Conservation (phyloP, 352 stramenopile species). For the Globisporangium nagaii region DNA sequence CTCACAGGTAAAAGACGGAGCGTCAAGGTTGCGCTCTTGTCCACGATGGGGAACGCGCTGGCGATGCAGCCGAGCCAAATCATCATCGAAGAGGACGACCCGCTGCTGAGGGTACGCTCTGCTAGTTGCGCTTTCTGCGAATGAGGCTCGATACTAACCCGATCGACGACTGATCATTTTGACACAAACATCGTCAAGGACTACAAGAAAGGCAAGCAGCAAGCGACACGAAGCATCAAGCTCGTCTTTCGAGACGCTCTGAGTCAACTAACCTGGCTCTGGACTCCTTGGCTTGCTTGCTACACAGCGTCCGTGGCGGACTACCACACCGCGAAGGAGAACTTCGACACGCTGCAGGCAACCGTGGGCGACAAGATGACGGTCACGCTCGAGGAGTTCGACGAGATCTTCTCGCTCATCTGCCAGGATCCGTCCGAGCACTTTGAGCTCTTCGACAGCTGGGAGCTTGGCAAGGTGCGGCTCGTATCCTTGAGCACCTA, state of each 20-base stretch:
- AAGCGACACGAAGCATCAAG: no score
- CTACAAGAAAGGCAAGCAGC: slow-evolving; percentile 21
- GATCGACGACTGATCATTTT: neutral
- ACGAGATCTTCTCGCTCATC: slow-evolving; percentile 74
- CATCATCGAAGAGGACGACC: slow-evolving; percentile 43
- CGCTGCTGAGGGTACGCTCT: slow-evolving; percentile 27
- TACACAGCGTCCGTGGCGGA: slow-evolving; percentile 28
- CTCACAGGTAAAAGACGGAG: neutral
- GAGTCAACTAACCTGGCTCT: neutral
- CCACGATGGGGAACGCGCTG: slow-evolving; percentile 41
- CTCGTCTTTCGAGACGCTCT: no score
- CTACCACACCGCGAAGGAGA: slow-evolving; percentile 45
- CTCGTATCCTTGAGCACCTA: no score
- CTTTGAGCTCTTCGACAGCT: slow-evolving; percentile 66
- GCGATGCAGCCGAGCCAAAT: slow-evolving; percentile 24
- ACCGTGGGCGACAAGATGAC: slow-evolving; percentile 75
- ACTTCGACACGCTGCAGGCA: slow-evolving; percentile 57
- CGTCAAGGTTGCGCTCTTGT: no score
- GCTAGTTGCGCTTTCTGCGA: no score
- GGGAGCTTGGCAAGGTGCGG: slow-evolving; percentile 46
- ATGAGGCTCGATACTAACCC: no score
- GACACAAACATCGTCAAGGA: slow-evolving; percentile 16
- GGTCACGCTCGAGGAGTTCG: slow-evolving; percentile 62
- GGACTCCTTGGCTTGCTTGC: neutral
- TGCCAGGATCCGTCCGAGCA: slow-evolving; percentile 63